Percentiles rank a stretch among this genome's conserved stretches.
Evolutionary conservation across 352 stramenopile genomes (phyloP).

Genomic region (Pythium plurisporium): DNA sequence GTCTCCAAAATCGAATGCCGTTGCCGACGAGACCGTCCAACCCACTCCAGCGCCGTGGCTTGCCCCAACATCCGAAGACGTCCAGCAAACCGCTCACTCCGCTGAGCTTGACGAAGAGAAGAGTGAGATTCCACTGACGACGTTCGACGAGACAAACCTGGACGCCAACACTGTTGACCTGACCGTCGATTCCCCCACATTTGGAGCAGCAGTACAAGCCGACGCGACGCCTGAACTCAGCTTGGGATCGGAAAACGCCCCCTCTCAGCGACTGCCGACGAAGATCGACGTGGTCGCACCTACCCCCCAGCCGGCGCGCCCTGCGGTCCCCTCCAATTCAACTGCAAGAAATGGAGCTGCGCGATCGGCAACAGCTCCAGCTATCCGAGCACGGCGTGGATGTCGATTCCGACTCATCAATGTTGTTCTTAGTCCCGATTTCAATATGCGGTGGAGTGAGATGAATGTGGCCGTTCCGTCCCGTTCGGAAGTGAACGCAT

Average conservation of each 20-base stretch:
- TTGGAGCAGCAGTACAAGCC: too few species aligned
- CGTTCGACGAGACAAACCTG: neutral
- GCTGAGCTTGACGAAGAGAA: neutral
- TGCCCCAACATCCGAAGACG: neutral
- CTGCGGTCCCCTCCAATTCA: too few species aligned
- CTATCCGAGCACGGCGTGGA: slow-evolving; percentile 36
- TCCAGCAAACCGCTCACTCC: neutral
- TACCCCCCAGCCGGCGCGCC: too few species aligned
- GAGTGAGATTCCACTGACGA: neutral
- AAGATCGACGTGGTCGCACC: too few species aligned
- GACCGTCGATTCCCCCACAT: neutral
- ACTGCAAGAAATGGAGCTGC: neutral
- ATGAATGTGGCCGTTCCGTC: slow-evolving; percentile 25
- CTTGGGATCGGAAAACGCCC: too few species aligned
- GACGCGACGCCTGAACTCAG: too few species aligned
- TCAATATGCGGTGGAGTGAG: slow-evolving; percentile 45
- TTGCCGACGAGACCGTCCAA: too few species aligned
- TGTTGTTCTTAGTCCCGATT: slow-evolving; percentile 53
- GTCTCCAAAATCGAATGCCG: too few species aligned
- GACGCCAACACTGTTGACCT: slow-evolving; percentile 4
- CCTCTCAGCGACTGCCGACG: too few species aligned
- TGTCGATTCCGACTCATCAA: slow-evolving; percentile 74
- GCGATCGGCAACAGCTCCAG: neutral
- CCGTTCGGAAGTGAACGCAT: slow-evolving; percentile 30
- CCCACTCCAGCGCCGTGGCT: neutral